Conservation (phyloP, 371 early-diverging fungal species). For the Capniomyces stellatus region DNA sequence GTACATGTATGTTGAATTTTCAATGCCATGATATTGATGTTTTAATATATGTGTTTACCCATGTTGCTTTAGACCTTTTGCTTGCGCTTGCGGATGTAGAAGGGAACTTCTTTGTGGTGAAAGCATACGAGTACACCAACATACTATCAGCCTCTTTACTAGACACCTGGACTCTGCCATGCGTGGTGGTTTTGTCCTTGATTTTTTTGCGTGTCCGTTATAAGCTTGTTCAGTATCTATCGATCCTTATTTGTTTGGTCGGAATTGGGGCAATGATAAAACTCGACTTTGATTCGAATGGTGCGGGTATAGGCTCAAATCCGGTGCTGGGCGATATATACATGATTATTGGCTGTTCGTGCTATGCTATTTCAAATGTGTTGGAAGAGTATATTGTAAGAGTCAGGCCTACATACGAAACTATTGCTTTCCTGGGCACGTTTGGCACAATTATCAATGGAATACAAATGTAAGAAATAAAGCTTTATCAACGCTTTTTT, state of each 20-base stretch:
- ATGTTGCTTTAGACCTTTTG: constrained; percentile 20
- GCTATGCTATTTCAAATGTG: constrained; percentile 50
- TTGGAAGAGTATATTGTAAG: constrained; percentile 47
- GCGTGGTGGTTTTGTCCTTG: constrained; percentile 39
- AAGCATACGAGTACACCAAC: constrained; percentile 51
- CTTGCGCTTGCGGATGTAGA: constrained; percentile 53
- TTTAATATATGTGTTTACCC: background rate
- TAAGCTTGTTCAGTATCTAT: constrained; percentile 40
- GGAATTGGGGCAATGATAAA: constrained; percentile 45
- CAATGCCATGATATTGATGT: background rate
- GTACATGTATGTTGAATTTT: constrained; percentile 1
- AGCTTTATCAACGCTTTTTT: constrained; percentile 33
- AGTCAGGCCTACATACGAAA: constrained; percentile 45
- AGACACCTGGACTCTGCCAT: constrained; percentile 56
- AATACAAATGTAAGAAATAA: constrained; percentile 43
- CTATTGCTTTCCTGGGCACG: constrained; percentile 46
- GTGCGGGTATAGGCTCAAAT: constrained; percentile 30
- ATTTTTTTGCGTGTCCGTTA: constrained; percentile 40
- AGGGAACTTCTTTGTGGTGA: constrained; percentile 59
- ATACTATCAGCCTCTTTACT: constrained; percentile 51
- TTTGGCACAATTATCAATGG: constrained; percentile 50
- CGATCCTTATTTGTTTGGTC: constrained; percentile 37
- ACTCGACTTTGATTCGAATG: constrained; percentile 35
- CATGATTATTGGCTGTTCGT: constrained; percentile 43
- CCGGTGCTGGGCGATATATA: constrained; percentile 48